A percentile compares a stretch with the other conserved stretches of the same genome.
Conservation (phyloP, 306 rosid genomes). For the Cyclanthera cordifolia region DNA sequence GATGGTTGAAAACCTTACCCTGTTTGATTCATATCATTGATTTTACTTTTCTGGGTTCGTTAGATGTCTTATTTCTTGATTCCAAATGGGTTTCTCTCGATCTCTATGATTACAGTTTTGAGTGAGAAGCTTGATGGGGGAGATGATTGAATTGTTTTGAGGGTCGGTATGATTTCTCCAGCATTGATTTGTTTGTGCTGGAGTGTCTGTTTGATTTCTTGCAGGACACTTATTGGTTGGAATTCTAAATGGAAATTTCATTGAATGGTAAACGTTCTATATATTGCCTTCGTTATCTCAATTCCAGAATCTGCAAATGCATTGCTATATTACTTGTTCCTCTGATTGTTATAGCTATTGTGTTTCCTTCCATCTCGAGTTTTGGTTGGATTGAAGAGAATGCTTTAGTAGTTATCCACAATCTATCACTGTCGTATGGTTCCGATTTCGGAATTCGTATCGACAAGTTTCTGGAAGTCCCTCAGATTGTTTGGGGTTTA, state of each 20-base stretch:
- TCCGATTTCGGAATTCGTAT: constrained; percentile 27
- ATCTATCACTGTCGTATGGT: constrained; percentile 18
- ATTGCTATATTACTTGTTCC: constrained; percentile 35
- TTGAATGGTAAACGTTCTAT: constrained; percentile 27
- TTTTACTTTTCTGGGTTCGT: not conserved
- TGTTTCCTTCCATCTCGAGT: constrained; percentile 33
- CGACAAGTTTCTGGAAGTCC: constrained; percentile 64
- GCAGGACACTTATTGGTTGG: not conserved
- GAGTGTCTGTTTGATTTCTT: not conserved
- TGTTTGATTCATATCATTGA: not conserved
- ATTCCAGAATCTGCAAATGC: constrained; percentile 49
- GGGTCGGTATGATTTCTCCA: constrained; percentile 9
- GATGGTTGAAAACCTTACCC: not conserved
- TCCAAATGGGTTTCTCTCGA: not conserved
- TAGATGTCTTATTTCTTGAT: not conserved
- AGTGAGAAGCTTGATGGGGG: not conserved
- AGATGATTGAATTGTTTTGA: not conserved
- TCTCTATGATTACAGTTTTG: constrained; percentile 1
- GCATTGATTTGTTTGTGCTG: constrained; percentile 2
- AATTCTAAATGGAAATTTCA: constrained; percentile 36
- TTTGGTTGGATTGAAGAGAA: constrained; percentile 32
- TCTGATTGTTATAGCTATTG: constrained; percentile 45
- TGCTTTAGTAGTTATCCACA: constrained; percentile 24
- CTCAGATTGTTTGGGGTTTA: constrained; percentile 87
- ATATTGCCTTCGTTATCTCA: constrained; percentile 28